Base-by-base conservation (phyloP, 345 rosid genomes). In the Eucalyptus microcorys region DNA sequence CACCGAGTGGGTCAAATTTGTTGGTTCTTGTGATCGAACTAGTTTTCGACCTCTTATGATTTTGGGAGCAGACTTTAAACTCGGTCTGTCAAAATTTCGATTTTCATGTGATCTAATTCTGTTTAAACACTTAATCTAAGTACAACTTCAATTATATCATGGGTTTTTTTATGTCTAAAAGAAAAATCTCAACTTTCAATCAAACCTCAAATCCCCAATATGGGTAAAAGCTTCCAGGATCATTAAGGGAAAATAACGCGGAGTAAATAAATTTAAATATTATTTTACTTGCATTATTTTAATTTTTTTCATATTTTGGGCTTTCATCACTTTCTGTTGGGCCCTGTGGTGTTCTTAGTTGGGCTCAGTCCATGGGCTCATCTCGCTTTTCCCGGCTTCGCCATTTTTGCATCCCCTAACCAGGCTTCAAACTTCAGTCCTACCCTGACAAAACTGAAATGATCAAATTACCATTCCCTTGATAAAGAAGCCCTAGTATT, bases 91-190 rank as follows among this genome's bases (percentile, higher is more conserved):
- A n/a, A n/a, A 17, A 34, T 4, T 34, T 40, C 2, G 1, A 76
- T 76, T 1, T 76, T 7, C 1, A 64, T 0, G 2, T 14, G 17
- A 34, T 3, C 0, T 4, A 9, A n/a, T 15, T n/a, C 21, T n/a
- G 1, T 64, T 64, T 64, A 59, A 59, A 0, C 4, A 3, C 8
- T 59, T 0, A 13, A 13, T 0, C 8, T 30, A n/a, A 64, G 10
- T 64, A 14, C 5, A 7, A 64, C 0, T 32, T 14, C 40, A n/a
- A 64, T 64, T n/a, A 0, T n/a, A 17, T 4, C 37, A 4, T 7
- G 0, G 2, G 7, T 21, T 15, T 14, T 15, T 7, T 7, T 7
- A 64, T 0, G 5, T 64, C 40, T 4, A n/a, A n/a, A 64, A 64
- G 4, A n/a, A 15, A 64, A n/a, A 6, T 13, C 5, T 14, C 40